Evolutionary conservation across 208 protist genomes (phyloP).

Genomic region (Trypanosoma brucei): DNA sequence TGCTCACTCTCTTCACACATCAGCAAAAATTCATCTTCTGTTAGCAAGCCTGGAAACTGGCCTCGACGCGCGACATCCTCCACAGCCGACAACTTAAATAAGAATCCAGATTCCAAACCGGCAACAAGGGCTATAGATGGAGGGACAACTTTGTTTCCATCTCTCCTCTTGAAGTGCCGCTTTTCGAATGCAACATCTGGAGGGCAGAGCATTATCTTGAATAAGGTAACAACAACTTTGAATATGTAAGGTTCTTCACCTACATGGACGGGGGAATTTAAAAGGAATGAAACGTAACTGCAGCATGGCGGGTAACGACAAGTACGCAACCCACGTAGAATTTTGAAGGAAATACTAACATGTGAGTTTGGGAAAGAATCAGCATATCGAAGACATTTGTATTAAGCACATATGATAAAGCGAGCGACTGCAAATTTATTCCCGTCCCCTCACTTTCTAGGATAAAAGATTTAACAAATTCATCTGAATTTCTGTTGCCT

Average conservation of each 20-base stretch:
- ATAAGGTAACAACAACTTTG: slow-evolving; percentile 17
- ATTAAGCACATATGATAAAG: no score
- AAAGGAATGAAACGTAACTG: slow-evolving; percentile 5
- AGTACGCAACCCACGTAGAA: no score
- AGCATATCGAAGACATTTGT: no score
- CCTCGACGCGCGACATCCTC: slow-evolving; percentile 48
- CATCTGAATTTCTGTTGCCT: no score
- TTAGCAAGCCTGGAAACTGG: slow-evolving; percentile 68
- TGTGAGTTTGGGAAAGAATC: neutral
- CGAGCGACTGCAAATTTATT: no score
- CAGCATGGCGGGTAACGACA: neutral
- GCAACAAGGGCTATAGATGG: slow-evolving; percentile 56
- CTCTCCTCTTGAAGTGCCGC: slow-evolving; percentile 54
- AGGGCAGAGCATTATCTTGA: slow-evolving; percentile 49
- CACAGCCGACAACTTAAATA: slow-evolving; percentile 43
- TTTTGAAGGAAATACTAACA: slow-evolving; percentile 7
- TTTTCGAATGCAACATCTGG: slow-evolving; percentile 61
- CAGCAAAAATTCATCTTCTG: slow-evolving; percentile 53
- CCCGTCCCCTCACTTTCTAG: no score
- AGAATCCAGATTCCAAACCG: slow-evolving; percentile 78
- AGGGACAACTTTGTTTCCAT: slow-evolving; percentile 63
- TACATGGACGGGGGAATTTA: neutral
- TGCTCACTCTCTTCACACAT: slow-evolving; percentile 64
- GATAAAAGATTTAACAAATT: no score
- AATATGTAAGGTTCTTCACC: neutral